Conservation (phyloP, 139 green algal species). For the Chlamydomonas applanata region DNA sequence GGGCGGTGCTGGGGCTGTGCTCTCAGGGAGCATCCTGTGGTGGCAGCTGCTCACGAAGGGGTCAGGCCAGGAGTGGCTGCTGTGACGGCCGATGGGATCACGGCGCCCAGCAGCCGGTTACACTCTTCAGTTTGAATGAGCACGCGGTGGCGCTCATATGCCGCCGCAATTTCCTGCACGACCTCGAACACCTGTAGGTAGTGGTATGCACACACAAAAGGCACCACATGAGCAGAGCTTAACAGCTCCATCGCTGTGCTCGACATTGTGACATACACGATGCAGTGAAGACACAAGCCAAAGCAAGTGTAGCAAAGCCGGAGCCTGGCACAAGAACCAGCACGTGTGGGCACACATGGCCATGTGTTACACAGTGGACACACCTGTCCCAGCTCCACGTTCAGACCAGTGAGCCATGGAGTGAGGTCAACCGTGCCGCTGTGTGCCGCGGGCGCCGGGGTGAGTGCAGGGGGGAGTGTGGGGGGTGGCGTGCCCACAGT, state of each 20-base stretch:
- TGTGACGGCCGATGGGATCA: neutral
- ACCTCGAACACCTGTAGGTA: conserved; percentile 16
- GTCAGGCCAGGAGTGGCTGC: too few species aligned
- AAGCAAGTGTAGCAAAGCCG: too few species aligned
- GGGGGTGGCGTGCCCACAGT: neutral
- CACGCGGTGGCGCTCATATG: conserved; percentile 11
- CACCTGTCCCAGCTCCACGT: conserved; percentile 26
- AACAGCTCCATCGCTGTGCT: neutral
- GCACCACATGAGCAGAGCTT: neutral
- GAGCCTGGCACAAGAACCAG: neutral
- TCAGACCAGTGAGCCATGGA: conserved; percentile 9
- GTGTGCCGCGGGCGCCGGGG: neutral
- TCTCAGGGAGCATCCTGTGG: too few species aligned
- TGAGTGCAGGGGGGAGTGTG: neutral
- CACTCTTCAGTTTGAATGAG: conserved; percentile 16
- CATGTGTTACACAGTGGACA: too few species aligned
- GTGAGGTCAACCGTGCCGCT: neutral
- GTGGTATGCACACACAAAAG: neutral
- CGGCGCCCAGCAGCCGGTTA: conserved; percentile 18
- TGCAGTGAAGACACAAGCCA: too few species aligned
- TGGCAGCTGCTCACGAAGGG: too few species aligned
- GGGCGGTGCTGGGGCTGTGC: too few species aligned
- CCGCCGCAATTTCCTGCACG: conserved; percentile 14
- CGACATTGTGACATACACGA: neutral
- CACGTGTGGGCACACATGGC: neutral